phyloP scores from a whole-genome alignment of 164 flowering plant species.

The Piper longum region DNA sequence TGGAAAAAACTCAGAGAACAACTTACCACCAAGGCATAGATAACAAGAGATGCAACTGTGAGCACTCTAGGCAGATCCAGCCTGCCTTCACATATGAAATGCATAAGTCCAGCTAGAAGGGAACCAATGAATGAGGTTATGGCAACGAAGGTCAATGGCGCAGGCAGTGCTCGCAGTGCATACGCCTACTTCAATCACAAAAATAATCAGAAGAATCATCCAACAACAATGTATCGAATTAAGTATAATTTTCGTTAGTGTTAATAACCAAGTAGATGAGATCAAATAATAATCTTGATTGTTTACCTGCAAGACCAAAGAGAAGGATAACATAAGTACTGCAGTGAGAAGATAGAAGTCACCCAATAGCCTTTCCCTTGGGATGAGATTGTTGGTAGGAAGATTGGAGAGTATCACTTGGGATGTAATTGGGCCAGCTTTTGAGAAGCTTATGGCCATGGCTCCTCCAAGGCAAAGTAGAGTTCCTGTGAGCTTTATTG shows the following conservation, averaged over 20 bases:
- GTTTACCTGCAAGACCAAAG: slow-evolving; percentile 54
- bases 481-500: slow-evolving; percentile 63
- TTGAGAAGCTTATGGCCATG: slow-evolving; percentile 49
- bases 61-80: slow-evolving; percentile 16
- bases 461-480: slow-evolving; percentile 67
- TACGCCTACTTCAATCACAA: slow-evolving; percentile 32
- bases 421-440: slow-evolving; percentile 15
- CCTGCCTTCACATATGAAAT: slow-evolving; percentile 26
- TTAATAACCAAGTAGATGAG: background rate
- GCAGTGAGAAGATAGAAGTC: slow-evolving; percentile 53
- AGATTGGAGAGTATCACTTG: background rate
- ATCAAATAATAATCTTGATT: background rate
- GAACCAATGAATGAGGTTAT: slow-evolving; percentile 51
- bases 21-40: slow-evolving; percentile 37
- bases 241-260: background rate
- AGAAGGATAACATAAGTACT: slow-evolving; percentile 39
- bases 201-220: background rate
- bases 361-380: slow-evolving; percentile 39
- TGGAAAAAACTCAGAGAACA: too few species aligned
- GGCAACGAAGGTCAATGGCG: slow-evolving; percentile 59
- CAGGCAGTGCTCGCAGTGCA: slow-evolving; percentile 62
- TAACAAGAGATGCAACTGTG: slow-evolving; percentile 16
- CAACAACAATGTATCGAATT: too few species aligned
- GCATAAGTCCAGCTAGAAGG: slow-evolving; percentile 20
- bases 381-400: slow-evolving; percentile 8